Evolutionary conservation across 2,329 filamentous ascomycete species (phyloP).

Genomic region (Aspergillus udagawae): DNA sequence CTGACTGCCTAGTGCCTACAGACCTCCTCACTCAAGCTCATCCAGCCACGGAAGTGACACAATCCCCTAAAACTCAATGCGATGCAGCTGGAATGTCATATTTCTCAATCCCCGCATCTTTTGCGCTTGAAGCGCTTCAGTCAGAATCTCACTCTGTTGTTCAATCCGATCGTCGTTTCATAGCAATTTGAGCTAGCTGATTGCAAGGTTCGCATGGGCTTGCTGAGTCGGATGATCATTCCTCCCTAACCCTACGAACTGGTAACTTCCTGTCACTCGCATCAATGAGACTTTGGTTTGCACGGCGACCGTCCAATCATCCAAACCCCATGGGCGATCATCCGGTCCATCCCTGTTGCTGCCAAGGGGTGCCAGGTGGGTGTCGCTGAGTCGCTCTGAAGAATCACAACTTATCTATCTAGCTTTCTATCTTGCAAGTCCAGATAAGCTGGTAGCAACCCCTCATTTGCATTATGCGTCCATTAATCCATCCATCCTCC

Average conservation of each 20-base stretch:
- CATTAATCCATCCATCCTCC: not conserved
- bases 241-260: not conserved
- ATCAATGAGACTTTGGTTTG: not conserved
- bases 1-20: too few species aligned
- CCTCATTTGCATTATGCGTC: not conserved
- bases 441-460: not conserved
- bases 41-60: not conserved
- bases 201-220: not conserved
- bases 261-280: not conserved
- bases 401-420: not conserved
- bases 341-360: not conserved
- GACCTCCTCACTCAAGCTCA: not conserved
- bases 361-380: slow-evolving; percentile 8
- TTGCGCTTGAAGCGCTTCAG: slow-evolving; percentile 12
- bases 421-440: not conserved
- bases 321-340: slow-evolving; percentile 1
- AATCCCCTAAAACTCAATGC: not conserved
- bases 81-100: not conserved
- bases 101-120: not conserved
- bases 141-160: slow-evolving; percentile 2
- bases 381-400: not conserved
- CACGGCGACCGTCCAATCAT: not conserved
- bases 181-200: not conserved
- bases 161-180: slow-evolving; percentile 5
- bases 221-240: not conserved